phyloP scores from a whole-genome alignment of 1,284 basidiomycete genomes.

The Ceratobasidium theobromae region DNA sequence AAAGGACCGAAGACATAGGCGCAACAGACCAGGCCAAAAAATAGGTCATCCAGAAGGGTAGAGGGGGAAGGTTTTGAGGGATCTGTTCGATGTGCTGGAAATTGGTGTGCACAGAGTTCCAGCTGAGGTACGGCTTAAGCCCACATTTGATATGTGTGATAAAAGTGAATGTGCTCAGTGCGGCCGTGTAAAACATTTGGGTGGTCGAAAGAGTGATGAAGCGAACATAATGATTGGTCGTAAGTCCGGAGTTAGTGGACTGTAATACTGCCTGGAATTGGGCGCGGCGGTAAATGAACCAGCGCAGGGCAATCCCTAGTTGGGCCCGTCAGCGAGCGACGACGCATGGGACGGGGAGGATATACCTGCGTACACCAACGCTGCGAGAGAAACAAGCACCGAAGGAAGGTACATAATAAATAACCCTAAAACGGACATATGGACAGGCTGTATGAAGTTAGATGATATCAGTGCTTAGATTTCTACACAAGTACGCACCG shows the following conservation, averaged over 20 bases:
- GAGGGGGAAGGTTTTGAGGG: slow-evolving; percentile 27
- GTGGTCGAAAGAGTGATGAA: slow-evolving; percentile 54
- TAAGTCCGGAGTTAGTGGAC: slow-evolving; percentile 45
- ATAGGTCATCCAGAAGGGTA: background rate
- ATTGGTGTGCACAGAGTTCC: slow-evolving; percentile 42
- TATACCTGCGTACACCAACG: slow-evolving; percentile 41
- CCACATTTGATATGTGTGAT: slow-evolving; percentile 20
- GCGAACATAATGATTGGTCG: slow-evolving; percentile 54
- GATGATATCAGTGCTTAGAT: background rate
- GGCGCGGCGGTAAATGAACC: slow-evolving; percentile 42
- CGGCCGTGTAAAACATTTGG: slow-evolving; percentile 44
- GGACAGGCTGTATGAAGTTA: slow-evolving; percentile 46
- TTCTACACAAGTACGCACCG: slow-evolving; percentile 37
- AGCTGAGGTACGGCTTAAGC: slow-evolving; percentile 41
- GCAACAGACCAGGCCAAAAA: slow-evolving; percentile 37
- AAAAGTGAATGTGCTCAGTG: slow-evolving; percentile 37
- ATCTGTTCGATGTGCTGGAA: slow-evolving; percentile 38
- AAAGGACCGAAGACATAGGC: slow-evolving; percentile 41
- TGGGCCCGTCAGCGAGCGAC: slow-evolving; percentile 40
- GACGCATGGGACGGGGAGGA: background rate
- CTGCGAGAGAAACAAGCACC: slow-evolving; percentile 47
- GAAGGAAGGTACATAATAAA: slow-evolving; percentile 62
- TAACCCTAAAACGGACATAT: slow-evolving; percentile 54
- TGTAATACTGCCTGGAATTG: slow-evolving; percentile 43
- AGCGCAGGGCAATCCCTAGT: slow-evolving; percentile 43